Base-by-base conservation (phyloP, 1,284 basidiomycete species). In the Moniliella sp. region DNA sequence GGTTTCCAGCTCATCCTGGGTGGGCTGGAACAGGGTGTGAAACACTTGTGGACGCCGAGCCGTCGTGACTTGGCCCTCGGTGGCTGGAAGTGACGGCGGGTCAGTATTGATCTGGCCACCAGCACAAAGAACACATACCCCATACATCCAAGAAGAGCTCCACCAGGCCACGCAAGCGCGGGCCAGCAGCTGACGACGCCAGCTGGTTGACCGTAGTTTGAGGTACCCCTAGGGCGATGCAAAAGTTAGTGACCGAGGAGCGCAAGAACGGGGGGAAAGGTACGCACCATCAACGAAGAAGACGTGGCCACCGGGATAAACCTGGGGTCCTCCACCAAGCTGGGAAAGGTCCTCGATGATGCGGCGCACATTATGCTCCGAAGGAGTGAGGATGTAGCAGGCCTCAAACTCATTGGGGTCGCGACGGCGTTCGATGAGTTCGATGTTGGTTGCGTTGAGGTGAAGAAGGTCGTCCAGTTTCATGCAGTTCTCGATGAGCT, bases 201-300 rank as follows among this genome's bases (percentile, higher is more conserved):
- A n/a, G n/a, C 37, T 33, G 11, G 50, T 57, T 27, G 57, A 51
- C 31, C 44, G 40, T 25, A 47, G 46, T 5, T 56, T 40, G 18
- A 57, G 48, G 3, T 37, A 32, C 23, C 57, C 50, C 2, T 54
- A 53, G 10, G 56, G 42, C 11, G 29, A 32, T 42, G n/a, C n/a
- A n/a, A n/a, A n/a, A 23, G 21, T 7, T 7, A 23, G 33, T 15
- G 11, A 7, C 16, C 21, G 12, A 32, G 27, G 15, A 18, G 27
- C 5, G 8, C 8, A 16, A 13, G 28, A 8, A 7, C 13, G 32
- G 30, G 18, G 14, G 5, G 18, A 10, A 26, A n/a, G n/a, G n/a
- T 14, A 63, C 72, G 48, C 47, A 80, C 86, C 76, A 60, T 97
- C 91, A 33, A 88, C 69, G 61, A 97, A 97, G 69, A 91, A 93